Evolutionary conservation across 1,139 yeast species (phyloP), one percentile per base, ranked within the genome.

Genomic region (Martiniozyma asiatica): DNA sequence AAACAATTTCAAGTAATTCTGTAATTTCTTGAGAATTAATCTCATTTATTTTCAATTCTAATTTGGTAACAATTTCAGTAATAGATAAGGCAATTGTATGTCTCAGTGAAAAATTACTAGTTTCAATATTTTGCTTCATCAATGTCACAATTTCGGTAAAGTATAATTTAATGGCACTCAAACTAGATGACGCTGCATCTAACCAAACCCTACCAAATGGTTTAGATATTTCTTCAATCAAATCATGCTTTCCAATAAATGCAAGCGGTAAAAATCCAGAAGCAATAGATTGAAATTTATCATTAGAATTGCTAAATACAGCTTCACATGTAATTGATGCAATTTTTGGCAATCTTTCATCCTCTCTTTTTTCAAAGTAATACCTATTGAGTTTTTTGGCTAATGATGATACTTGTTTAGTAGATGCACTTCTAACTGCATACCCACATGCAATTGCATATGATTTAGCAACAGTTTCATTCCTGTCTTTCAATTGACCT

Each of bases 391-490:
- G 51, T 32, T 57, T 59, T 15, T 57, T 53, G 1, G 80, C 66
- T 44, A 79, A 77, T 10, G 65, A 61, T 7, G 68, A 58, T 11
- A 77, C 63, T 2, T 68, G 54, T 2, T 65, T 70, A n/a, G 67
- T 45, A 0, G 72, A 51, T 0, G 84, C 67, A 19, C 80, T 58
- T 31, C 85, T 72, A 42, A 82, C 72, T 14, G 81, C 56, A 45
- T 85, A 77, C 1, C 95, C 97, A 18, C 82, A 71, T 0, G 95
- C 72, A 2, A 75, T 64, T 0, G 96, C 89, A 56, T 71, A 89
- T 0, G 94, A 71, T 4, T 74, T 63, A 0, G 84, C 66, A 9
- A 87, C 72, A 0, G 93, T 68, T 24, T 69, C 74, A 49, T 82
- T 85, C 32, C 76, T 61, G 48, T 82, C 93, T 27, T 62, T 63